Evolutionary conservation across 1,284 basidiomycete species (phyloP).

Genomic region (Gomphus bonarii): DNA sequence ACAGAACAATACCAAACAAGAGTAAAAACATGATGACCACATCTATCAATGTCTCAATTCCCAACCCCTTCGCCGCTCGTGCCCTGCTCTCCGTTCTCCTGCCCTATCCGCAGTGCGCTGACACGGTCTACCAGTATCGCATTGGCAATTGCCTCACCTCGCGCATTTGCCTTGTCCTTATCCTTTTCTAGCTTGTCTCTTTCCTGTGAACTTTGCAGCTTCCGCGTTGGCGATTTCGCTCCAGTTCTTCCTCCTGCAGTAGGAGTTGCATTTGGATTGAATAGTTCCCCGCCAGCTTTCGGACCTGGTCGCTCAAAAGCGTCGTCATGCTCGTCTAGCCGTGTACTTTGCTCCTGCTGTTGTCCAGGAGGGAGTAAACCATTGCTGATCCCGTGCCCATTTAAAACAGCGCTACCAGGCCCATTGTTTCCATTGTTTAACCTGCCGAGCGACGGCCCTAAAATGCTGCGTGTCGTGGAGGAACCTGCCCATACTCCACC

Average conservation of each 20-base stretch:
- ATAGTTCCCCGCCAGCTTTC: constrained; percentile 40
- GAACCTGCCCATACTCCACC: constrained; percentile 62
- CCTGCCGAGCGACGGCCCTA: constrained; percentile 28
- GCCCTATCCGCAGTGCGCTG: constrained; percentile 15
- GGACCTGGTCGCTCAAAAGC: constrained; percentile 40
- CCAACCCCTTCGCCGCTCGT: background rate
- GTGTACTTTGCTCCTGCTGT: constrained; percentile 16
- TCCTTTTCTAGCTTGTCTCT: constrained; percentile 17
- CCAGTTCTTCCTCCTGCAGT: background rate
- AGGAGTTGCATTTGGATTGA: constrained; percentile 35
- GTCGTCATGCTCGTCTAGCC: constrained; percentile 39
- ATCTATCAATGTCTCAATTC: background rate
- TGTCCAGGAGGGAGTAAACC: constrained; percentile 13
- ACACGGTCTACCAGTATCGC: constrained; percentile 28
- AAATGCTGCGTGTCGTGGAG: constrained; percentile 41
- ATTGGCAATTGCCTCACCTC: constrained; percentile 22
- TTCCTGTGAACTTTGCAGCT: background rate
- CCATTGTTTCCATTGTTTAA: background rate
- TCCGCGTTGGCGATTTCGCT: constrained; percentile 8
- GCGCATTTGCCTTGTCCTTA: constrained; percentile 15
- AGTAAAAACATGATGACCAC: constrained; percentile 1
- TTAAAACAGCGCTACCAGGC: constrained; percentile 4
- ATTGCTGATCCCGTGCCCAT: constrained; percentile 4
- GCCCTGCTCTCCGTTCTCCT: constrained; percentile 3
- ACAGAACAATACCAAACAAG: constrained; percentile 4